phyloP scores from a whole-genome alignment of 2,329 filamentous ascomycete species.

The Fusarium chuoi region DNA sequence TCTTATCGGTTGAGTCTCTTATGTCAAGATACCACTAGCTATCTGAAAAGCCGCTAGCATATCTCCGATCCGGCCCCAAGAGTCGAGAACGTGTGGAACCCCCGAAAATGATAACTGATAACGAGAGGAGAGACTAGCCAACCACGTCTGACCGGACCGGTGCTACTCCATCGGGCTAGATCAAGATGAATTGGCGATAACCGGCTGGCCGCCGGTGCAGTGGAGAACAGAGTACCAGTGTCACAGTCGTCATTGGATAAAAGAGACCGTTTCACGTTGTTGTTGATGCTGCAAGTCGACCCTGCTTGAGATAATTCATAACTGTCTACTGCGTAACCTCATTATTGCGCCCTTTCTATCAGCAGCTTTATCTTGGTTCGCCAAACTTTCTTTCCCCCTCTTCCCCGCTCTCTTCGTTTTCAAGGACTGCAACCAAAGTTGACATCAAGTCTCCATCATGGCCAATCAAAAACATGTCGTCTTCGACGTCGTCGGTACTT shows the following conservation, averaged over 20 bases:
- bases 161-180: neutral
- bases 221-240: neutral
- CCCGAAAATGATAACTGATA: neutral
- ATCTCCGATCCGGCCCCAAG: neutral
- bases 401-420: neutral
- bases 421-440: neutral
- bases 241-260: conserved; percentile 2
- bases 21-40: neutral
- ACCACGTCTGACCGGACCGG: neutral
- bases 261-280: neutral
- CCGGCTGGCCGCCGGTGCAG: neutral
- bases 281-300: neutral
- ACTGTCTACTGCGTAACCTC: neutral
- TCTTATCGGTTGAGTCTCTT: neutral
- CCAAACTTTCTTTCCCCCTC: neutral
- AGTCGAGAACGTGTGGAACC: neutral
- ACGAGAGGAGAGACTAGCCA: accelerated
- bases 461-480: conserved; percentile 4
- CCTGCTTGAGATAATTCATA: neutral
- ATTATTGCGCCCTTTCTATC: neutral
- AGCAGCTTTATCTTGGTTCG: neutral
- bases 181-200: neutral
- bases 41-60: neutral
- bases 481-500: conserved; percentile 6
- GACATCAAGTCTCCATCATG: neutral